A percentile compares a stretch with the other conserved stretches of the same genome.
phyloP scores from a whole-genome alignment of 2,329 filamentous ascomycete species.

The Leptographium wingfieldii region DNA sequence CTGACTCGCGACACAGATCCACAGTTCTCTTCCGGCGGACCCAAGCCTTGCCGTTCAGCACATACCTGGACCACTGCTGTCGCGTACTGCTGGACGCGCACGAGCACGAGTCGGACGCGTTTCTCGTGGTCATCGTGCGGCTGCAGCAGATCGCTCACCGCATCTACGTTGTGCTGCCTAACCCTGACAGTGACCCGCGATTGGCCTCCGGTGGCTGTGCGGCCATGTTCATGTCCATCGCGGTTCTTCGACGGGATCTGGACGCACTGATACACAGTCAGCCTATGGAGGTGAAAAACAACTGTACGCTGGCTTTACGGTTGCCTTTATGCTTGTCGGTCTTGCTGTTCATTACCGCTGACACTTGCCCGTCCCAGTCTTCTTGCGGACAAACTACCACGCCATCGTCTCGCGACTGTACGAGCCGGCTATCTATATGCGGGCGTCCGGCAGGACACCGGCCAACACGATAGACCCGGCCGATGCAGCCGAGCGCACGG shows the following conservation, averaged over 20 bases:
- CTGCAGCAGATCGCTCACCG: conserved; percentile 23
- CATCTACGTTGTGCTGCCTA: conserved; percentile 16
- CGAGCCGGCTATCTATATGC: conserved; percentile 23
- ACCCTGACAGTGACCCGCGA: conserved; percentile 11
- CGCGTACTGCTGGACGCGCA: conserved; percentile 16
- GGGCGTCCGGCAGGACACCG: conserved; percentile 4
- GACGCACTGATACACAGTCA: conserved; percentile 13
- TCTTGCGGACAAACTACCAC: conserved; percentile 23
- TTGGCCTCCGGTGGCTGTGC: conserved; percentile 12
- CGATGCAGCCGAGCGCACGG: conserved; percentile 18
- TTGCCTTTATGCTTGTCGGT: background rate
- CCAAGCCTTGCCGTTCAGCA: conserved; percentile 19
- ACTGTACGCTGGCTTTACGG: conserved; percentile 10
- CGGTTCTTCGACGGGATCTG: conserved; percentile 20
- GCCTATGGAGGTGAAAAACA: conserved; percentile 12
- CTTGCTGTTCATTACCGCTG: background rate
- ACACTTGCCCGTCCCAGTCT: conserved; percentile 13
- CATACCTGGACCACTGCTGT: conserved; percentile 23
- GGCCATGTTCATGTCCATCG: conserved; percentile 22
- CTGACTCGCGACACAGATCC: conserved; percentile 8
- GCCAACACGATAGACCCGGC: background rate
- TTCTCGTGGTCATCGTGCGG: conserved; percentile 20
- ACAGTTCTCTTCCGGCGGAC: conserved; percentile 21
- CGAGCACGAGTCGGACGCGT: conserved; percentile 20
- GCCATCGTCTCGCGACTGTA: conserved; percentile 22